These are phyloP conservation scores for Solanum clarkiae DNA, from an alignment of 257 asterid species.

Conservation along the genomic window DNA sequence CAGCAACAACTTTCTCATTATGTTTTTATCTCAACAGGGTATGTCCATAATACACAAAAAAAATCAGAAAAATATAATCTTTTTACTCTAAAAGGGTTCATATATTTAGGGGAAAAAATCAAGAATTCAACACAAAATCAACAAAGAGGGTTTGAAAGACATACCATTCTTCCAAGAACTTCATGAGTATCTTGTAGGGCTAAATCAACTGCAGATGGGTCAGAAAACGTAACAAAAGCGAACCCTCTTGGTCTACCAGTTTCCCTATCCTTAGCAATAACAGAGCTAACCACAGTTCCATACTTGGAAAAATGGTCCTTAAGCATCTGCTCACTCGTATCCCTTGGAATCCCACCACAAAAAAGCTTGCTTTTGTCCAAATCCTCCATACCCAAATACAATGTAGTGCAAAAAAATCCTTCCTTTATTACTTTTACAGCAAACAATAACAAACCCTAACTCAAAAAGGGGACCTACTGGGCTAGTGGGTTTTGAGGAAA, in stretches of 20 bases:
- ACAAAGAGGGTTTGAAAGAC: not conserved
- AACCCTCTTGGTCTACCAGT: constrained; percentile 74
- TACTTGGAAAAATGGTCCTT: constrained; percentile 51
- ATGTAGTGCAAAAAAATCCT: not conserved
- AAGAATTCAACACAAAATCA: not conserved
- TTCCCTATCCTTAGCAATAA: constrained; percentile 46
- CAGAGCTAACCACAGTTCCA: constrained; percentile 55
- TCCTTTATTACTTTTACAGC: not conserved
- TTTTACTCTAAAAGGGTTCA: not conserved
- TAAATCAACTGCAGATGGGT: constrained; percentile 47
- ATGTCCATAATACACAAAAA: not conserved
- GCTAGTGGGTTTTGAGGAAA: not conserved
- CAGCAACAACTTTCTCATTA: not conserved
- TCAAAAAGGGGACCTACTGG: not conserved
- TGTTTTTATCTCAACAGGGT: not conserved
- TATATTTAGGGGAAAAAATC: not conserved
- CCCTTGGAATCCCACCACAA: constrained; percentile 87
- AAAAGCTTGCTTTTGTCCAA: constrained; percentile 68
- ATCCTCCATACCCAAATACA: constrained; percentile 40
- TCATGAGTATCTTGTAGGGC: constrained; percentile 68
- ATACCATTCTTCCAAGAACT: constrained; percentile 64
- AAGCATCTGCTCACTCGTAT: constrained; percentile 55
- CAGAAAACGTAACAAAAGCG: constrained; percentile 72
- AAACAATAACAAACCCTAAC: not conserved
- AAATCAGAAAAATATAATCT: not conserved